Percentiles rank a stretch among this genome's conserved stretches.
Evolutionary conservation across 805 yeast genomes (phyloP).

Genomic region (Metschnikowia orientalis): DNA sequence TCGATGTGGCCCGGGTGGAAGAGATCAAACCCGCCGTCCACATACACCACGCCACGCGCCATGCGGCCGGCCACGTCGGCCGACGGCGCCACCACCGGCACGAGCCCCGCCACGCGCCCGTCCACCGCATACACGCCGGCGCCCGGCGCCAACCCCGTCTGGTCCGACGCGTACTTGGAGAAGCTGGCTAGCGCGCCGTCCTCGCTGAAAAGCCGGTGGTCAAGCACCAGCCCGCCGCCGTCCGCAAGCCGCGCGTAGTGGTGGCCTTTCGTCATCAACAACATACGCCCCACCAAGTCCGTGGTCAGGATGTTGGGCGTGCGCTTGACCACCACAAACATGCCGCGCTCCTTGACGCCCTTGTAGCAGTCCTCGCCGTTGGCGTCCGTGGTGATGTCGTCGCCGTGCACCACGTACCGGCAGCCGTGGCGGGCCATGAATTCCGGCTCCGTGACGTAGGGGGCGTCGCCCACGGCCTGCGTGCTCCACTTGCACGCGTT

Average conservation of each 20-base stretch:
- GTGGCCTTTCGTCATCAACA: constrained; percentile 56
- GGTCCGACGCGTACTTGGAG: constrained; percentile 55
- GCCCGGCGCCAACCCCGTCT: constrained; percentile 55
- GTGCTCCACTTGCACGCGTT: constrained; percentile 90
- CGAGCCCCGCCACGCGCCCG: constrained; percentile 22
- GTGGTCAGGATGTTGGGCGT: constrained; percentile 95
- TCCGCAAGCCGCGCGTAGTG: constrained; percentile 41
- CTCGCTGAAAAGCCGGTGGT: constrained; percentile 25
- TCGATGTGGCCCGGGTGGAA: constrained; percentile 92
- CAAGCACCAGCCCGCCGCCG: constrained; percentile 13
- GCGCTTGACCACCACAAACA: constrained; percentile 86
- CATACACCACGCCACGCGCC: constrained; percentile 40
- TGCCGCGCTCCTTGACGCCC: constrained; percentile 73
- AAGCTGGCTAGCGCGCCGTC: constrained; percentile 41
- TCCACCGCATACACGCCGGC: constrained; percentile 51
- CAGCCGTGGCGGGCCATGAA: constrained; percentile 75
- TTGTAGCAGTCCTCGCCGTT: constrained; percentile 92
- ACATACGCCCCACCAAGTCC: constrained; percentile 86
- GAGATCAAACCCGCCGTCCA: constrained; percentile 85
- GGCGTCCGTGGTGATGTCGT: constrained; percentile 95
- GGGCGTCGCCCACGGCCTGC: constrained; percentile 67
- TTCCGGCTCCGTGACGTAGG: constrained; percentile 85
- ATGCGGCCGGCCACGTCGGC: constrained; percentile 15
- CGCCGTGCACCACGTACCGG: constrained; percentile 95
- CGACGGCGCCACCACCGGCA: constrained; percentile 34